Conservation (phyloP, 257 asterid species). For the Plantago ovata region DNA sequence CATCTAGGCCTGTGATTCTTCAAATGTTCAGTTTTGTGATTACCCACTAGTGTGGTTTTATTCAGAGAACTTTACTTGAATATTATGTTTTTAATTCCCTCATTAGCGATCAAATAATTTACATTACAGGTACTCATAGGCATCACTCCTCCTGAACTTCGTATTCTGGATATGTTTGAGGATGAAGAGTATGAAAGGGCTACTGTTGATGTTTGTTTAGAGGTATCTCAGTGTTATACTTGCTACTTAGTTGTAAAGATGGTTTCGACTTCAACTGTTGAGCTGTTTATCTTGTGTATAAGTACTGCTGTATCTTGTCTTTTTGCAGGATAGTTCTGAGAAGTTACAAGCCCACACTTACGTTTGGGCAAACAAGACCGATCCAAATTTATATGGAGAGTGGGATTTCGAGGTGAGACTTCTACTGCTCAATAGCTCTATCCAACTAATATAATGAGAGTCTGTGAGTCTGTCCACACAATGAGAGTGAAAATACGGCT, state of each 20-base stretch:
- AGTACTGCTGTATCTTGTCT: neutral
- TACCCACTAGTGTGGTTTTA: too few species aligned
- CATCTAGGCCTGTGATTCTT: too few species aligned
- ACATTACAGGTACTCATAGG: conserved; percentile 59
- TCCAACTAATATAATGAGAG: too few species aligned
- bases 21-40: too few species aligned
- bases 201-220: conserved; percentile 46
- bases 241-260: too few species aligned
- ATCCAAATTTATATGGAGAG: conserved; percentile 61
- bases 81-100: neutral
- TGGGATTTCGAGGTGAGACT: conserved; percentile 71
- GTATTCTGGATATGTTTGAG: conserved; percentile 73
- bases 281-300: neutral
- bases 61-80: neutral
- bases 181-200: conserved; percentile 77
- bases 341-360: conserved; percentile 50
- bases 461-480: too few species aligned
- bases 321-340: conserved; percentile 58
- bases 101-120: conserved; percentile 10
- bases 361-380: conserved; percentile 59
- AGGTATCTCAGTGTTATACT: conserved; percentile 32
- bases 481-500: too few species aligned
- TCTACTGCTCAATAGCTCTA: too few species aligned
- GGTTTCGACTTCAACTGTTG: too few species aligned
- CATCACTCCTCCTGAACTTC: conserved; percentile 66